These are phyloP conservation scores for Platismatia glauca DNA, from an alignment of 495 filamentous ascomycete genomes.

Conservation along the genomic window DNA sequence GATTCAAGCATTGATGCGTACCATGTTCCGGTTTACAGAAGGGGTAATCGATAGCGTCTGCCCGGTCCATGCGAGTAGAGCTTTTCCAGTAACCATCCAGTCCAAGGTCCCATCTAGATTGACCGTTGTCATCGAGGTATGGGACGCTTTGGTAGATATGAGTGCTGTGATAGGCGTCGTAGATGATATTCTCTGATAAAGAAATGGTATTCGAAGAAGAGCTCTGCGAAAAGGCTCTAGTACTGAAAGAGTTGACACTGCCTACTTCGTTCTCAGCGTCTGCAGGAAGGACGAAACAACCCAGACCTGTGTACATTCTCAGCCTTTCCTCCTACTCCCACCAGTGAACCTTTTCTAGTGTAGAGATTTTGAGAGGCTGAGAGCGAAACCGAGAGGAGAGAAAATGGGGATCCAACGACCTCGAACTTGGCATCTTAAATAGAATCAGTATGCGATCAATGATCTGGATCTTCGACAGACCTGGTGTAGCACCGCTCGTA, in stretches of 20 bases:
- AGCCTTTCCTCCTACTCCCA: slow-evolving; percentile 78
- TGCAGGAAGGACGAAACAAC: background rate
- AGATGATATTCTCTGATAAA: slow-evolving; percentile 84
- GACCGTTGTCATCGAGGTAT: slow-evolving; percentile 75
- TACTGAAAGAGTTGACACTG: slow-evolving; percentile 78
- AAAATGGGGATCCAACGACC: slow-evolving; percentile 79
- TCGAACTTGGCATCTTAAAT: slow-evolving; percentile 82
- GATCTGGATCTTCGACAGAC: slow-evolving; percentile 12
- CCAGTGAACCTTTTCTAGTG: slow-evolving; percentile 81
- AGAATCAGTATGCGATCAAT: background rate
- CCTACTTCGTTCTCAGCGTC: slow-evolving; percentile 31
- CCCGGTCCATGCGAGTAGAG: slow-evolving; percentile 92
- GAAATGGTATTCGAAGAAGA: slow-evolving; percentile 74
- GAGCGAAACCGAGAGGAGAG: slow-evolving; percentile 82
- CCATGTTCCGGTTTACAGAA: slow-evolving; percentile 62
- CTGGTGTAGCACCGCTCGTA: slow-evolving; percentile 15
- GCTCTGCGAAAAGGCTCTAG: slow-evolving; percentile 74
- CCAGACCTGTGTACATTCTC: slow-evolving; percentile 60
- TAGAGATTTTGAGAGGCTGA: slow-evolving; percentile 90
- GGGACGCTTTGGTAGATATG: slow-evolving; percentile 74
- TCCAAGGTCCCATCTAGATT: slow-evolving; percentile 90
- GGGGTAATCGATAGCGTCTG: slow-evolving; percentile 70
- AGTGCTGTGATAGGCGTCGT: slow-evolving; percentile 77
- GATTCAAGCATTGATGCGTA: slow-evolving; percentile 27
- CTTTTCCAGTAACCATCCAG: slow-evolving; percentile 84